A percentile compares a stretch with the other conserved stretches of the same genome.
These are phyloP conservation scores for Microbotryomycetes sp. DNA, from an alignment of 1,284 basidiomycete species.

Conservation along the genomic window DNA sequence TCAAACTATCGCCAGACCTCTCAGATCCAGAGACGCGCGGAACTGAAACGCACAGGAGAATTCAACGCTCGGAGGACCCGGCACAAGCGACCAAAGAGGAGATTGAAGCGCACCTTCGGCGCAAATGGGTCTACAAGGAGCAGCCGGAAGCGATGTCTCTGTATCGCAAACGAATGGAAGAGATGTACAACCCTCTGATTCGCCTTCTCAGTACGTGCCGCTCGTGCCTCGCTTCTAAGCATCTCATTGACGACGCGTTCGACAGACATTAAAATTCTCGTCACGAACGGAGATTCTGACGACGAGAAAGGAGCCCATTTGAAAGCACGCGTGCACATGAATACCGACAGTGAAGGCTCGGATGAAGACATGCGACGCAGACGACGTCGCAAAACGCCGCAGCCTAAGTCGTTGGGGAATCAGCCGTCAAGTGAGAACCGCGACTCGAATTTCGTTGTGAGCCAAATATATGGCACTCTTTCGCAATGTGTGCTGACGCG, in stretches of 20 bases:
- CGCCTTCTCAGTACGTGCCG: slow-evolving; percentile 11
- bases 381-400: not conserved
- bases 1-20: not conserved
- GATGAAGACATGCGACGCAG: not conserved
- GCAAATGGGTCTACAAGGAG: slow-evolving; percentile 14
- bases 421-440: no score
- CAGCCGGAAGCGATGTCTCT: slow-evolving; percentile 13
- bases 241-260: not conserved
- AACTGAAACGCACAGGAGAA: not conserved
- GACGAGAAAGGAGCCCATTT: no score
- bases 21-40: not conserved
- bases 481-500: no score
- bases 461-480: no score
- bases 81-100: not conserved
- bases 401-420: no score
- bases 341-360: not conserved
- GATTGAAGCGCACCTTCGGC: slow-evolving; percentile 8
- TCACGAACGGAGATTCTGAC: not conserved
- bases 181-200: slow-evolving; percentile 19
- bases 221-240: not conserved
- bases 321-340: not conserved
- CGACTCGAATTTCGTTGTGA: no score
- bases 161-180: slow-evolving; percentile 6
- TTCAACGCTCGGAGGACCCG: not conserved
- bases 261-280: slow-evolving; percentile 15